Conservation (phyloP, 805 yeast genomes). For the Wickerhamomyces xylosicus region DNA sequence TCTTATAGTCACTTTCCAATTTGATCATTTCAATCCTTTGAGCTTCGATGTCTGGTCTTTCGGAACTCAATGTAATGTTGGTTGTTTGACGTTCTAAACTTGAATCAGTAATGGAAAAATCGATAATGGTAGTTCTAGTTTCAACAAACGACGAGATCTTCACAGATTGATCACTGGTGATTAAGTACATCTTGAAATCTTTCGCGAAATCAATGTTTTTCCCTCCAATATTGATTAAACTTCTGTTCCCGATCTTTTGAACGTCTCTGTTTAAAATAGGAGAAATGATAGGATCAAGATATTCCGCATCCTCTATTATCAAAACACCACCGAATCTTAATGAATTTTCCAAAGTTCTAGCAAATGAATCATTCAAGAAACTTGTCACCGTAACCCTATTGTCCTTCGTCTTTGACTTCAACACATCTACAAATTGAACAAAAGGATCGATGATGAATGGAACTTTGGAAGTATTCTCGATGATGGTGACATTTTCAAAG, state of each 20-base stretch:
- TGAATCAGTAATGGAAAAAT: constrained; percentile 63
- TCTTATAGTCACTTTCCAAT: constrained; percentile 49
- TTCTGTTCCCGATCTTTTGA: constrained; percentile 59
- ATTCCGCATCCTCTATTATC: constrained; percentile 70
- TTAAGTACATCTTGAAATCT: constrained; percentile 48
- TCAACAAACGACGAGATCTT: constrained; percentile 42
- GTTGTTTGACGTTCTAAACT: constrained; percentile 56
- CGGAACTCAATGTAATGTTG: constrained; percentile 40
- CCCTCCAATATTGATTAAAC: constrained; percentile 47
- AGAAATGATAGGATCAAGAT: constrained; percentile 63
- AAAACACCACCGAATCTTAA: constrained; percentile 74
- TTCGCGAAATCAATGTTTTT: constrained; percentile 58
- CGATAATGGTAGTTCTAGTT: constrained; percentile 52
- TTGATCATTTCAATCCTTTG: constrained; percentile 43
- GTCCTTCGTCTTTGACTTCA: constrained; percentile 19
- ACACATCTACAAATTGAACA: constrained; percentile 30
- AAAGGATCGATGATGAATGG: constrained; percentile 73
- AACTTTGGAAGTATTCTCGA: constrained; percentile 27
- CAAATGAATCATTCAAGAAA: constrained; percentile 57
- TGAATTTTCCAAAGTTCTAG: constrained; percentile 67
- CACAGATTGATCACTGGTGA: constrained; percentile 35
- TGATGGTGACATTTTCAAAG: constrained; percentile 52
- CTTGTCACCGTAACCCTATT: constrained; percentile 46
- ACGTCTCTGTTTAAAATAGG: constrained; percentile 54
- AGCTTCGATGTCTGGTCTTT: constrained; percentile 57